Conservation (phyloP, 495 filamentous ascomycete species). For the Apiosordaria backusii region DNA sequence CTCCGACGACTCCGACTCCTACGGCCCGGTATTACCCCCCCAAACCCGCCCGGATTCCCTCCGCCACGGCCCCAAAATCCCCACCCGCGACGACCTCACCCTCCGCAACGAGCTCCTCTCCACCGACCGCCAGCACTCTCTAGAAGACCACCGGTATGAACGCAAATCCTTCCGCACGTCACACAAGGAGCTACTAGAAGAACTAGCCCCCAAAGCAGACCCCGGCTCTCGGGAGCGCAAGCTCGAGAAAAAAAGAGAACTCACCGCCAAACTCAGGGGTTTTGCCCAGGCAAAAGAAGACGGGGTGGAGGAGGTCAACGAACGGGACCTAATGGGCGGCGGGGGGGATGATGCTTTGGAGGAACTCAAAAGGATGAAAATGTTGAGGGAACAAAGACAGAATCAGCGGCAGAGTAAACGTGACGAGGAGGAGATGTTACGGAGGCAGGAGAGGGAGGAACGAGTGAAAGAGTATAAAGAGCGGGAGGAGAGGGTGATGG, state of each 20-base stretch:
- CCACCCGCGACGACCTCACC: slow-evolving; percentile 69
- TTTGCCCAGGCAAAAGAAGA: slow-evolving; percentile 58
- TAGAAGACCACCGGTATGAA: slow-evolving; percentile 54
- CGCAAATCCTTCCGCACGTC: slow-evolving; percentile 59
- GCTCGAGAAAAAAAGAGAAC: slow-evolving; percentile 69
- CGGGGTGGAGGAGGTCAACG: slow-evolving; percentile 48
- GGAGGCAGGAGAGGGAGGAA: slow-evolving; percentile 61
- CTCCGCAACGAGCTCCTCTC: slow-evolving; percentile 48
- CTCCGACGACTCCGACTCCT: slow-evolving; percentile 59
- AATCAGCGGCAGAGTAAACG: slow-evolving; percentile 62
- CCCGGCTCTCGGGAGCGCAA: slow-evolving; percentile 78
- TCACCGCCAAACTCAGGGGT: slow-evolving; percentile 54
- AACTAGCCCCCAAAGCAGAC: slow-evolving; percentile 78
- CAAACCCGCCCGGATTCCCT: not conserved
- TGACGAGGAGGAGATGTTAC: slow-evolving; percentile 60
- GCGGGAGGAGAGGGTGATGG: slow-evolving; percentile 66
- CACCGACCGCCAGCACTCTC: slow-evolving; percentile 52
- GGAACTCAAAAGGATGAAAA: slow-evolving; percentile 54
- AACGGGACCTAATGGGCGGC: slow-evolving; percentile 62
- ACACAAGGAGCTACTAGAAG: slow-evolving; percentile 67
- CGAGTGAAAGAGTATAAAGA: slow-evolving; percentile 50
- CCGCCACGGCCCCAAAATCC: slow-evolving; percentile 67
- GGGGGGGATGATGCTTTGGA: slow-evolving; percentile 52
- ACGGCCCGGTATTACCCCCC: slow-evolving; percentile 62
- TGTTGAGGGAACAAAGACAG: slow-evolving; percentile 54